Base-by-base conservation (phyloP, 2,329 filamentous ascomycete genomes). In the Sclerotinia glacialis region DNA sequence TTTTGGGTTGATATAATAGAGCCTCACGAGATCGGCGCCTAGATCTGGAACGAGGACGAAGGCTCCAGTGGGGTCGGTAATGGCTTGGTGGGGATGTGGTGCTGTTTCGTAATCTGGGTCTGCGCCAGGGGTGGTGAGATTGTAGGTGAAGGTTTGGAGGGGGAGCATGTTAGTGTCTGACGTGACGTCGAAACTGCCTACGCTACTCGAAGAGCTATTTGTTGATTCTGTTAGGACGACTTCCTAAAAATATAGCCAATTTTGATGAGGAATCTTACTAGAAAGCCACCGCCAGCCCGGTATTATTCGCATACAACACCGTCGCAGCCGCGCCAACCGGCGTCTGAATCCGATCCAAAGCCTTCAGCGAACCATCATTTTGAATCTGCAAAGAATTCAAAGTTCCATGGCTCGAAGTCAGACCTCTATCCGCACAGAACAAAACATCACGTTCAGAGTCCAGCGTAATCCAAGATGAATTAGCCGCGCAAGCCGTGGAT, bases 41-140 rank as follows among this genome's bases (percentile, higher is more conserved):
- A 88, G 77, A 64, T 85, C 83, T 0, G 83, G 82, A 31, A 81
- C 77, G 26, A 85, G 69, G 14, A 84, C 68, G 71, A 79, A 85
- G 18, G 77, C 68, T 3, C 78, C 79, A 0, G 81, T 83, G 1
- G 83, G 83, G 69, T 85, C 83, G 28, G 84, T 73, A 68, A 84
- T 74, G 26, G 80, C 78, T 68, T 83, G 74, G 69, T 85, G 83
- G 0, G 82, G 82, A 68, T 83, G 81, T 1, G 82, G 75, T 8
- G 49, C 61, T 11, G 26, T 34, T 64, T 64, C 44, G 21, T 49
- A 50, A 12, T 49, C 12, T 8, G 58, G 28, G 14, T 23, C 46
- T 18, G 31, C n/a, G 16, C 58, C 58, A 2, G 44, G 58, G 6
- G 44, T 49, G 16, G 28, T 23, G 21, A 61, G 44, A 4, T 16